Evolutionary conservation across 2,329 filamentous ascomycete genomes (phyloP), one percentile per base, ranked within the genome.

Genomic region (Trichoderma brevicompactum): DNA sequence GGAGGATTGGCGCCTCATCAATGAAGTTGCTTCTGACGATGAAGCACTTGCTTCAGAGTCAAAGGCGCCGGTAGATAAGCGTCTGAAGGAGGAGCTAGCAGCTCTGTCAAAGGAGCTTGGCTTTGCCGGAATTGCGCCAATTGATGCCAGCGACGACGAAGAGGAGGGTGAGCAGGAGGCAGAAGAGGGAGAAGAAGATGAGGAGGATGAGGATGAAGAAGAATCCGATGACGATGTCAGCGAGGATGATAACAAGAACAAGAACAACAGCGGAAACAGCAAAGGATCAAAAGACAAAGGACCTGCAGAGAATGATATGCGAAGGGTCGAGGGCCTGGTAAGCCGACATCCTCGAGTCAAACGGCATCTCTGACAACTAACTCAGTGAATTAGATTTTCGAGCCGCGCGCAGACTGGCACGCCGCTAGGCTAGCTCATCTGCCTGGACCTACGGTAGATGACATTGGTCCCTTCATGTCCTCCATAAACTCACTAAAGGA

Each of bases 1-100:
- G 74, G 81, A 86, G 48, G 88, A 90, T 68, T 74, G 89, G 49
- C 83, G 86, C 41, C 81, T 90, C 40, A 82, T 90, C 61, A 83
- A 81, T 48, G 85, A 83, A 66, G 77, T 80, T 12, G 77, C 79
- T 40, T 81, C 79, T 4, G 78, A 79, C 17, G 77, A 80, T 64
- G 77, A 79, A 58, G 76, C 73, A 19, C 71, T 73, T 48, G 69
- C 67, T n/a, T 71, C 74, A 49, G 73, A 69, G 41, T 70, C 71
- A 40, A 75, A 75, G 53, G 74, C 73, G 41, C 71, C 76, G 15
- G 70, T 79, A 6, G 82, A 84, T 66, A 83, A 82, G 72, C 69
- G 70, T 19, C 65, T 79, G 53, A 75, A 74, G 65, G 72, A 77
- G 32, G 75, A 76, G 36, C 76, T 79, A 17, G 71, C 75, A 7